Conservation (phyloP, 495 filamentous ascomycete species). For the Xylaria intraflava region DNA sequence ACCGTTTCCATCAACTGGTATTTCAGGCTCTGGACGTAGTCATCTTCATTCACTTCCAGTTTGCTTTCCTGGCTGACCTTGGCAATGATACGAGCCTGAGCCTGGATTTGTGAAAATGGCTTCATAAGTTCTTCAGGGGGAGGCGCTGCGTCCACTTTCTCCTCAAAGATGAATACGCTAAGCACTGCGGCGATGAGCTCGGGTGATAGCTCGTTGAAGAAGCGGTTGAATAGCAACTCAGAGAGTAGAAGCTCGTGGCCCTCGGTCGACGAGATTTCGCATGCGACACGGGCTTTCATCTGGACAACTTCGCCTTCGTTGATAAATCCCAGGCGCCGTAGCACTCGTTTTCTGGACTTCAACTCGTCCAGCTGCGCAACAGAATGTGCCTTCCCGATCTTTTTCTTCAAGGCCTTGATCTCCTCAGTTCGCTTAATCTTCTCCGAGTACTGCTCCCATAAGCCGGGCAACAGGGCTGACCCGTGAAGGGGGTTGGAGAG, state of each 20-base stretch:
- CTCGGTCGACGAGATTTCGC: constrained; percentile 88
- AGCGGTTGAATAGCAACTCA: constrained; percentile 91
- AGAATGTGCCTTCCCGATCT: constrained; percentile 72
- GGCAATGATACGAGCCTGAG: constrained; percentile 76
- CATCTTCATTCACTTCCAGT: constrained; percentile 80
- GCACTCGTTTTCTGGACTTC: constrained; percentile 91
- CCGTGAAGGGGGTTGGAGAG: constrained; percentile 83
- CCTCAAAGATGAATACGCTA: constrained; percentile 94
- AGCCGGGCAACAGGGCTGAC: constrained; percentile 68
- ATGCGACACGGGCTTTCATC: constrained; percentile 91
- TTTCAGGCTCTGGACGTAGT: constrained; percentile 83
- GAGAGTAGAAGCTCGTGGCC: constrained; percentile 78
- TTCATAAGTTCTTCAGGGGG: constrained; percentile 79
- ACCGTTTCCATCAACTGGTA: constrained; percentile 95
- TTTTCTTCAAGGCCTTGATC: constrained; percentile 82
- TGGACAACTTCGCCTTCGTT: constrained; percentile 90
- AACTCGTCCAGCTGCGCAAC: constrained; percentile 92
- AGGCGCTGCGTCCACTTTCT: constrained; percentile 70
- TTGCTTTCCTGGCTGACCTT: constrained; percentile 94
- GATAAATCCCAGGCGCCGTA: constrained; percentile 92
- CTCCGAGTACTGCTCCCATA: constrained; percentile 75
- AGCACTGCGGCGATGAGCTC: constrained; percentile 79
- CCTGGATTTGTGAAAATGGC: constrained; percentile 76
- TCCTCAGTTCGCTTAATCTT: constrained; percentile 70
- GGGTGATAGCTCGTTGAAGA: constrained; percentile 91